phyloP scores from a whole-genome alignment of 306 rosid species.

The Vigna unguiculata region DNA sequence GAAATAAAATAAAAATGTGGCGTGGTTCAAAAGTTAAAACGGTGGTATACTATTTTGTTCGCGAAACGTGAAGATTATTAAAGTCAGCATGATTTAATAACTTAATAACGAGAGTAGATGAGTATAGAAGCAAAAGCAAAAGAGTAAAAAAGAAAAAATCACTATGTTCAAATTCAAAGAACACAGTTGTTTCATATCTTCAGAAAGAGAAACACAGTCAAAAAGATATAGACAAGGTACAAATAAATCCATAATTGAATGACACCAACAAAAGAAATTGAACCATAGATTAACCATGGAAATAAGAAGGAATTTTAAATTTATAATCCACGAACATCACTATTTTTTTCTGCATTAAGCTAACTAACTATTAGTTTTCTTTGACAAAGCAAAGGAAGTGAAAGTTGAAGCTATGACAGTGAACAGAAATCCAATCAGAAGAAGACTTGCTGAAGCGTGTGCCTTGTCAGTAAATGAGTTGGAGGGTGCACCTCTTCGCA shows the following conservation, averaged over 20 bases:
- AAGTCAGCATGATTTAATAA: not conserved
- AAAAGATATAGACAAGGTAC: not conserved
- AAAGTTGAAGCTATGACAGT: conserved; percentile 58
- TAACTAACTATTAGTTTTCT: conserved; percentile 5
- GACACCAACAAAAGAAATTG: not conserved
- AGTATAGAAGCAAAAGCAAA: no score
- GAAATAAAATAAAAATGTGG: no score
- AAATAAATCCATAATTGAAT: not conserved
- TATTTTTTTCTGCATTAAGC: not conserved
- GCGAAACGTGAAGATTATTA: not conserved
- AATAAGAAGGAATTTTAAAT: not conserved
- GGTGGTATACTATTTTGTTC: no score
- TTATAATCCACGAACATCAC: not conserved
- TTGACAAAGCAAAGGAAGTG: conserved; percentile 59
- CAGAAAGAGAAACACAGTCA: not conserved
- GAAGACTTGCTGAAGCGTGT: conserved; percentile 59
- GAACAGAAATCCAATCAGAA: conserved; percentile 52
- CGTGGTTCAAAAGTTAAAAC: no score
- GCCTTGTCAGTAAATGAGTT: conserved; percentile 50
- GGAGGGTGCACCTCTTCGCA: not conserved
- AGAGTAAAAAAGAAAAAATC: not conserved
- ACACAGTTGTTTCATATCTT: conserved; percentile 4
- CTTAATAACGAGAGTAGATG: not conserved
- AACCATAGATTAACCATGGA: not conserved
- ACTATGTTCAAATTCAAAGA: not conserved